Evolutionary conservation across 2,329 filamentous ascomycete species (phyloP).

Genomic region (Ophiostoma sp.): DNA sequence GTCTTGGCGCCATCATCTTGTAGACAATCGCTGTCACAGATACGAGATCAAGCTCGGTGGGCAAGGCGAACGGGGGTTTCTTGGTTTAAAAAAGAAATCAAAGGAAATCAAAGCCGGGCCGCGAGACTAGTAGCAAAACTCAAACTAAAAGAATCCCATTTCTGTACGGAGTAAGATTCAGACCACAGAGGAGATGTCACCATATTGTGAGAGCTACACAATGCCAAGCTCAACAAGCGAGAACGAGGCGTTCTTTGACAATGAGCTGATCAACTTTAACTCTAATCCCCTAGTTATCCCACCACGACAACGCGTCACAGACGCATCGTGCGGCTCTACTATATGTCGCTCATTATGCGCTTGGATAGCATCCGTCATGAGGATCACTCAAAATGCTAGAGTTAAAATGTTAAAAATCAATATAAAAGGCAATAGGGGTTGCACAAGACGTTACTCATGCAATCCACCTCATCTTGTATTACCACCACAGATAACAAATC

Average conservation of each 20-base stretch:
- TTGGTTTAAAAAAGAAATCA: background rate
- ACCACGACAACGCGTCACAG: background rate
- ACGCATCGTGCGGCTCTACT: background rate
- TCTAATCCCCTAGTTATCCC: background rate
- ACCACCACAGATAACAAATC: background rate
- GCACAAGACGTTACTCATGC: background rate
- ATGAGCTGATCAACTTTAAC: background rate
- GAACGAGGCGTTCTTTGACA: background rate
- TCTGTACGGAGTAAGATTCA: background rate
- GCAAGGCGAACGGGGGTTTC: background rate
- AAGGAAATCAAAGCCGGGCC: background rate
- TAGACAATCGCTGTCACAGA: background rate
- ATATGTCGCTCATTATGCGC: background rate
- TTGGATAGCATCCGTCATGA: background rate
- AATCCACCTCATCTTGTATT: background rate
- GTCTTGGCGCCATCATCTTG: background rate
- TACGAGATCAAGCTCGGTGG: background rate
- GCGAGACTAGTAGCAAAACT: constrained; percentile 2
- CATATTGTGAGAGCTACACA: background rate
- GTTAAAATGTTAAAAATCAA: too few species aligned
- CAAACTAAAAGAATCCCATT: background rate
- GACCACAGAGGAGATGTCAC: background rate
- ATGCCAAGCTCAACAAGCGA: background rate
- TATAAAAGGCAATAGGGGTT: background rate
- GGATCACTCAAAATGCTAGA: background rate